Base-by-base conservation (phyloP, 768 basidiomycete genomes). In the Boletus edulis region DNA sequence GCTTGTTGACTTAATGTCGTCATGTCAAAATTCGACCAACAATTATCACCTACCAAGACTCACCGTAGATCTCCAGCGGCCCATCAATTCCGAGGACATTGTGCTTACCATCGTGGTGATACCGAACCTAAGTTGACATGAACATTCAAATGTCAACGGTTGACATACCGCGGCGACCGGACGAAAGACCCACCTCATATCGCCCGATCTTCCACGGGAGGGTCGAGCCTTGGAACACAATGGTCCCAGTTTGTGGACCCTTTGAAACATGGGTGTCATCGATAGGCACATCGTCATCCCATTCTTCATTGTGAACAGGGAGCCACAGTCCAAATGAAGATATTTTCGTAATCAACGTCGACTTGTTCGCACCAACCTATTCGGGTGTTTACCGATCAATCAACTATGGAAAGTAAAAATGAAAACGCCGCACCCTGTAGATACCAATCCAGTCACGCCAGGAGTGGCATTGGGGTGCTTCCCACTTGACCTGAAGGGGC, bases 71-170 rank as follows among this genome's bases (percentile, higher is more conserved):
- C 67, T 97, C 93, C 54, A 98, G 75, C 9, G 94, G 92, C 2
- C 87, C 89, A 46, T 89, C 85, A 49, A 88, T 66, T 50, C 85
- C 83, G 82, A 98, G 89, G 52, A 98, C 97, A 70, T 94, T 97
- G 73, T 99, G 91, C 70, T 95, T 98, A 46, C 94, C 94, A 69
- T 97, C 93, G 65, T 98, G 95, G 65, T 99, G 97, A 67, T 94
- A 95, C 4, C 93, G 86, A 56, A 89, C 77, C 89, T 90, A 57
- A 27, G 46, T 43, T 43, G n/a, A 48, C 15, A 41, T 5, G 29
- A 35, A 47, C n/a, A 5, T 42, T 10, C 22, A 17, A 22, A 34
- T 34, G 50, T 64, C 49, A 51, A 46, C 38, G 4, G n/a, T 34
- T 22, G 13, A 32, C 29, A 31, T 27, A 24, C 7, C 37, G 24